Evolutionary conservation across 2,329 filamentous ascomycete species (phyloP).

Genomic region (Gnomoniopsis smithogilvyi): DNA sequence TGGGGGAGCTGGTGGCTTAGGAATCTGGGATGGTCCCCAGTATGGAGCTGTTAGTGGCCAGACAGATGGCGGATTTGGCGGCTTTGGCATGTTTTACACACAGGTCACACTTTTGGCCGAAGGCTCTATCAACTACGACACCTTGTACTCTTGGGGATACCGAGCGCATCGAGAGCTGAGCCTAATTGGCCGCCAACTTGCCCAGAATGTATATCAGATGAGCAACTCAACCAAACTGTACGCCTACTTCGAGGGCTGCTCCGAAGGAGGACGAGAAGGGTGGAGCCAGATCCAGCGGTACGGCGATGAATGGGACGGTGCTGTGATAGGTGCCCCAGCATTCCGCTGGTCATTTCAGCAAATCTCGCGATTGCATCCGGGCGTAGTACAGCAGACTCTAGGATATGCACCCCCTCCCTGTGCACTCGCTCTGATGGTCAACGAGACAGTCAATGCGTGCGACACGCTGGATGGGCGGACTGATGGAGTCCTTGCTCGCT

Average conservation of each 20-base stretch:
- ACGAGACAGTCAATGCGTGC: constrained; percentile 19
- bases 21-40: constrained; percentile 30
- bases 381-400: no score
- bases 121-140: constrained; percentile 48
- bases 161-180: constrained; percentile 50
- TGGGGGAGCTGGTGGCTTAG: no score
- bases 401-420: no score
- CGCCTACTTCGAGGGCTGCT: constrained; percentile 51
- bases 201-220: constrained; percentile 37
- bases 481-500: constrained; percentile 22
- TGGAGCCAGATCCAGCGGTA: constrained; percentile 40
- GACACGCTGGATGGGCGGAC: constrained; percentile 21
- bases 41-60: constrained; percentile 39
- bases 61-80: constrained; percentile 41
- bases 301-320: constrained; percentile 40
- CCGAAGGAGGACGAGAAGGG: constrained; percentile 47
- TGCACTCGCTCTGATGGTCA: constrained; percentile 9
- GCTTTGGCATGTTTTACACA: constrained; percentile 34
- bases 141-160: constrained; percentile 48
- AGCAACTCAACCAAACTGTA: constrained; percentile 30
- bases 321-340: constrained; percentile 42
- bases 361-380: no score
- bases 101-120: constrained; percentile 40
- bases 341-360: constrained; percentile 24
- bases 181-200: constrained; percentile 41